These are phyloP conservation scores for Apophysomyces ossiformis DNA, from an alignment of 371 early-diverging fungal species.

Conservation along the genomic window DNA sequence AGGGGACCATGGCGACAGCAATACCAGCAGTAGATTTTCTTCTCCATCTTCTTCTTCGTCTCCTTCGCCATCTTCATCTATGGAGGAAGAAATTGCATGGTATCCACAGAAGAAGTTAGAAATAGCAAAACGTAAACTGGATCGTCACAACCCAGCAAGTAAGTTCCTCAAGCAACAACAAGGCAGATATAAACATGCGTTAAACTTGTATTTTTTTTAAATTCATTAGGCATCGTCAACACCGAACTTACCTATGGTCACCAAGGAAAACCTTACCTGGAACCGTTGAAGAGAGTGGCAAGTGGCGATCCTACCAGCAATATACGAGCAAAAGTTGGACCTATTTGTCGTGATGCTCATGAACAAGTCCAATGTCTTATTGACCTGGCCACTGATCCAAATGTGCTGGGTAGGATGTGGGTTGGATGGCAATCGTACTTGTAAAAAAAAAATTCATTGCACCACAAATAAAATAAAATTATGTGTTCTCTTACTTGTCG, in stretches of 20 bases:
- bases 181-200: constrained; percentile 4
- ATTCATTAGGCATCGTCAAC: constrained; percentile 25
- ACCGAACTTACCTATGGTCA: constrained; percentile 56
- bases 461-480: too few relatives aligned
- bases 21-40: neutral
- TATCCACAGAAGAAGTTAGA: constrained; percentile 78
- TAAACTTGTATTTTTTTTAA: neutral
- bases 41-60: constrained; percentile 8
- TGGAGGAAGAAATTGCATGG: constrained; percentile 53
- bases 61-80: constrained; percentile 8
- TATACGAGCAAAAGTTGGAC: constrained; percentile 51
- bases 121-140: constrained; percentile 69
- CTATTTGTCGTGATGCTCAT: constrained; percentile 48
- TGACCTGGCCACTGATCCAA: constrained; percentile 75
- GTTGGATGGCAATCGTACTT: constrained; percentile 73
- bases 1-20: neutral
- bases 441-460: constrained; percentile 19
- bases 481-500: too few relatives aligned
- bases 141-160: constrained; percentile 68
- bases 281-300: constrained; percentile 39
- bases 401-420: constrained; percentile 69
- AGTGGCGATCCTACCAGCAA: constrained; percentile 50
- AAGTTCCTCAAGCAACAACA: constrained; percentile 8
- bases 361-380: constrained; percentile 75
- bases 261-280: constrained; percentile 49